Base-by-base conservation (phyloP, 2,329 filamentous ascomycete species). In the Phialophora macrospora region DNA sequence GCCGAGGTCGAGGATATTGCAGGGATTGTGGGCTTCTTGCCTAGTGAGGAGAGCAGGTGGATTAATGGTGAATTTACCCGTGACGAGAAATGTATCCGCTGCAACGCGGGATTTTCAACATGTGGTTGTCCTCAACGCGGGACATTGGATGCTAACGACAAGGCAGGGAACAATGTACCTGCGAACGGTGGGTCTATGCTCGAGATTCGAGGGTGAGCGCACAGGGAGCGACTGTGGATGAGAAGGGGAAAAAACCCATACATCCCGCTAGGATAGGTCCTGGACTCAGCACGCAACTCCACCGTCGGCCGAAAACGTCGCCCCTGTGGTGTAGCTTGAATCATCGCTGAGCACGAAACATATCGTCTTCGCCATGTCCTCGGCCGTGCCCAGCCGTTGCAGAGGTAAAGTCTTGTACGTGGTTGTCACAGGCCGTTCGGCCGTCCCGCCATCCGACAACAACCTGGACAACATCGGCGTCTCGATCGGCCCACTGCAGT, bases 301-400 rank as follows among this genome's bases (percentile, higher is more conserved):
- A 4, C 82, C 82, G 71, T 84, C 82, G 22, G 83, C 79, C 57
- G 74, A 78, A 51, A 80, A 75, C 3, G 79, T 76, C 6, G 78
- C 74, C 1, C 76, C 79, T 0, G 80, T 82, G 3, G 79, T 82
- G 66, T 79, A 78, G 12, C 74, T 72, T 22, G 80, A 73, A 7
- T 79, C 80, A 69, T 83, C 80, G 54, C 78, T 79, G 26, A 83
- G 67, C 17, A 82, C 70, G 65, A 82, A 82, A 8, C 80, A 73
- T 3, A 79, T 76, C 1, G 80, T 78, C 0, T 75, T 77, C 0
- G 77, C 80, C 3, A 82, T 74, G 67, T 83, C 81, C 30, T 79
- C 78, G 3, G 65, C 46, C 22, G 60, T 62, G 24, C 69, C 67
- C n/a, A 69, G 30, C 46, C 93, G 93, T 75, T 92, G 88, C 41